phyloP scores from a whole-genome alignment of 805 yeast species.

The Metschnikowia henanensis region DNA sequence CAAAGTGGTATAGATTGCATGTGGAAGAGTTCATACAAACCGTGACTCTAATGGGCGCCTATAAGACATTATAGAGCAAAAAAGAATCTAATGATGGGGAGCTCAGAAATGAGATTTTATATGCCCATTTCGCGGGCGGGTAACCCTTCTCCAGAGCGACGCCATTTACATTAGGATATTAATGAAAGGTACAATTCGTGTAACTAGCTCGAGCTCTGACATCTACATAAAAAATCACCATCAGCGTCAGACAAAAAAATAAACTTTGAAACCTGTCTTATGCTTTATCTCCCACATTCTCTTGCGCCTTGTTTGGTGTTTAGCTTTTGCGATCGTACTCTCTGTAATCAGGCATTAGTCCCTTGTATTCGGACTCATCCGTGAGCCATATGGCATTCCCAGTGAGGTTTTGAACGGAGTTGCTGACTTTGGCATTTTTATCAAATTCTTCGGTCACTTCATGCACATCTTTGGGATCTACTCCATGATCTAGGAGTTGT shows the following conservation, averaged over 20 bases:
- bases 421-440: constrained; percentile 55
- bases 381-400: constrained; percentile 61
- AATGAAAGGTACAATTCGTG: too few relatives aligned
- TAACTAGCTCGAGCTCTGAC: too few relatives aligned
- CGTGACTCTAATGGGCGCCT: constrained; percentile 90
- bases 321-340: constrained; percentile 52
- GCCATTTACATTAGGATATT: not conserved
- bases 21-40: constrained; percentile 50
- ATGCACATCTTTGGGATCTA: constrained; percentile 57
- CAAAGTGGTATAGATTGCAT: constrained; percentile 46
- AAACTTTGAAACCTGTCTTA: too few relatives aligned
- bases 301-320: not conserved
- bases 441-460: constrained; percentile 57
- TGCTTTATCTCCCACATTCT: not conserved
- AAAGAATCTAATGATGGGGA: not conserved
- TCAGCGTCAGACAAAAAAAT: too few relatives aligned
- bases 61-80: constrained; percentile 43
- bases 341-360: constrained; percentile 55
- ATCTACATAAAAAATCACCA: too few relatives aligned
- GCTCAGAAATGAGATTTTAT: constrained; percentile 4
- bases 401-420: constrained; percentile 52
- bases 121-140: constrained; percentile 21
- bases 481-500: constrained; percentile 56
- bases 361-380: constrained; percentile 49
- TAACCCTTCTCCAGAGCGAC: constrained; percentile 13